Evolutionary conservation across 1,139 yeast species (phyloP), one percentile per base, ranked within the genome.

Genomic region (Scheffersomyces illinoinensis): DNA sequence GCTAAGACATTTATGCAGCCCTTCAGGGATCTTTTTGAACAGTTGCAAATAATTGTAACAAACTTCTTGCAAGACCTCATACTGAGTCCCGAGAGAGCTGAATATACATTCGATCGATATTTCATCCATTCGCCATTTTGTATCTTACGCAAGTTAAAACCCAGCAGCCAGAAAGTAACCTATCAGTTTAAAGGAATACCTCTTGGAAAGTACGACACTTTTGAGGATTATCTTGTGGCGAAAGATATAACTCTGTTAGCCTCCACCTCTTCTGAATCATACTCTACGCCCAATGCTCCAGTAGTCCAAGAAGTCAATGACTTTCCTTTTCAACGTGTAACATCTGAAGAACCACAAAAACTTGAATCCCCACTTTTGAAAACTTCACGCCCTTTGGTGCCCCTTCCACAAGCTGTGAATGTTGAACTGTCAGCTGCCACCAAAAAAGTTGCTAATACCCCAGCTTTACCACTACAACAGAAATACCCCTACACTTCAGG

Each of bases 41-140:
- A 33, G 43, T 33, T 33, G 10, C 43, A 33, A 33, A 33, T 33
- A 33, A 14, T 33, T 33, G 43, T 12, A 3, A 33, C 14, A 3
- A 12, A 14, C 17, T 33, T 33, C 17, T 33, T 33, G 17, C 43
- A 33, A 33, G 24, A 53, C 18, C 26, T 33, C 21, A n/a, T 5
- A 47, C 19, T 53, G 52, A n/a, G 17, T 51, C 69, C 51, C 3
- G 51, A 48, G n/a, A 48, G 24, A 48, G n/a, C 51, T 7, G 66
- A 68, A 46, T 71, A 70, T 56, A 55, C 71, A 4, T 62, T 64
- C 48, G 73, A 71, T 54, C 61, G 75, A 33, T 71, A 71, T 53
- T 20, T 71, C 0, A 47, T 64, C 6, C 71, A 71, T 56, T 60
- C 68, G 7, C 70, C 71, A 5, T 59, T 61, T 21, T 68, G 71